Percentiles rank a stretch among this genome's conserved stretches.
Evolutionary conservation across 306 rosid genomes (phyloP).

Genomic region (Acacia crassicarpa): DNA sequence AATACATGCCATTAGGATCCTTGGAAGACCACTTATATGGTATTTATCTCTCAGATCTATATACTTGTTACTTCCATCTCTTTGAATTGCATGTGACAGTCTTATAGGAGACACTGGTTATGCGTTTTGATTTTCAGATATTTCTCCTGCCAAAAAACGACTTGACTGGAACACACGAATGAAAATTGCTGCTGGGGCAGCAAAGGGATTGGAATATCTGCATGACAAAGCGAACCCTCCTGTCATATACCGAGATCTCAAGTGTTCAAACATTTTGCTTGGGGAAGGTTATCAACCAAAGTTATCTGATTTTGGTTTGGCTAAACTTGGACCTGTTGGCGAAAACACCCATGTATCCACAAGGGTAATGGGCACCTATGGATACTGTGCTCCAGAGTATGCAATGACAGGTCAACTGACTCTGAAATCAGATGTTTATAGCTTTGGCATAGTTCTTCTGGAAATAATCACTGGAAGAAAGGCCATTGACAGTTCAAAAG

Average conservation of each 20-base stretch:
- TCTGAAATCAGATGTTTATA: constrained; percentile 90
- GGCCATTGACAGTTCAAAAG: constrained; percentile 76
- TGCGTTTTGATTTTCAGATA: constrained; percentile 53
- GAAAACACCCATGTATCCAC: constrained; percentile 91
- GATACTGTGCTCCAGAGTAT: constrained; percentile 95
- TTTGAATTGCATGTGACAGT: not conserved
- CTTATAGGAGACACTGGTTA: constrained; percentile 15
- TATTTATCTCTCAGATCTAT: constrained; percentile 32
- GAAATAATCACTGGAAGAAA: constrained; percentile 94
- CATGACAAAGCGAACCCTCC: constrained; percentile 96
- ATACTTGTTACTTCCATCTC: not conserved
- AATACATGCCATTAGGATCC: constrained; percentile 88
- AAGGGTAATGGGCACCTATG: constrained; percentile 96
- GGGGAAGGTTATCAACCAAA: constrained; percentile 83
- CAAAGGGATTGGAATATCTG: constrained; percentile 83
- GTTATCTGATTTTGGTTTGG: constrained; percentile 92
- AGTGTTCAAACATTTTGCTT: constrained; percentile 93
- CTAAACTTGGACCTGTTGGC: constrained; percentile 95
- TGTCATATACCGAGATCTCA: constrained; percentile 90
- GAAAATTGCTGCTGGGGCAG: constrained; percentile 95
- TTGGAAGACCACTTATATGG: constrained; percentile 94
- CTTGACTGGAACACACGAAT: constrained; percentile 90
- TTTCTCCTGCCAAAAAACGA: constrained; percentile 66
- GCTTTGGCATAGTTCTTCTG: constrained; percentile 93
- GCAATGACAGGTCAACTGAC: constrained; percentile 94